phyloP scores from a whole-genome alignment of 208 protist genomes.

The Strigomonas culicis region DNA sequence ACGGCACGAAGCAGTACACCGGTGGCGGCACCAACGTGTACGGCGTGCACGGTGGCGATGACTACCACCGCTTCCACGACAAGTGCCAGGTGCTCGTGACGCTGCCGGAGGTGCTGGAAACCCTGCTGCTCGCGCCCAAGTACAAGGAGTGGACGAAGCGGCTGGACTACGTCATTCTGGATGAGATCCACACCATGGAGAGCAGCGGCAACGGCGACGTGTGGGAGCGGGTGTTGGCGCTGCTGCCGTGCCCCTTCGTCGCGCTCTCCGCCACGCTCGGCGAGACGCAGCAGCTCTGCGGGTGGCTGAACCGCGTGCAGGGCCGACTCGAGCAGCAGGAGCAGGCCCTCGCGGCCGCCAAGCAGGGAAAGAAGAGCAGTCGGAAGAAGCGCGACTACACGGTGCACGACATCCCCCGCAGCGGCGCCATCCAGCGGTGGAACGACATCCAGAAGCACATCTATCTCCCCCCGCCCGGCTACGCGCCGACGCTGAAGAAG shows the following conservation, averaged over 20 bases:
- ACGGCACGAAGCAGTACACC: slow-evolving; percentile 87
- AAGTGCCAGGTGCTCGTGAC: slow-evolving; percentile 94
- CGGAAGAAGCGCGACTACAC: slow-evolving; percentile 52
- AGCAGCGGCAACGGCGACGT: slow-evolving; percentile 84
- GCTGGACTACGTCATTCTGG: slow-evolving; percentile 94
- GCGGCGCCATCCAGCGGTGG: slow-evolving; percentile 81
- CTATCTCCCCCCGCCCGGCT: slow-evolving; percentile 65
- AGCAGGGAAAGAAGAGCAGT: slow-evolving; percentile 15
- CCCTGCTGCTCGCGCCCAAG: slow-evolving; percentile 86
- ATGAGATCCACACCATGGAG: slow-evolving; percentile 95
- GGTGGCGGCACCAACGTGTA: slow-evolving; percentile 68
- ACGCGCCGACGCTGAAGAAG: slow-evolving; percentile 55
- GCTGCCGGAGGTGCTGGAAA: slow-evolving; percentile 91
- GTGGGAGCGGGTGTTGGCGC: slow-evolving; percentile 93
- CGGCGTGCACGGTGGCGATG: slow-evolving; percentile 80
- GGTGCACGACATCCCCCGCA: slow-evolving; percentile 72
- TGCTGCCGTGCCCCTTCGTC: slow-evolving; percentile 91
- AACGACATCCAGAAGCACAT: slow-evolving; percentile 92
- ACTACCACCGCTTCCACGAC: slow-evolving; percentile 85
- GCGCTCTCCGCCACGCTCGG: slow-evolving; percentile 95
- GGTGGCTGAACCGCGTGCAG: slow-evolving; percentile 91
- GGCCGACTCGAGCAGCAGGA: slow-evolving; percentile 37
- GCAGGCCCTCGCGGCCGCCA: slow-evolving; percentile 17
- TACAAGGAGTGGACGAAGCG: slow-evolving; percentile 81
- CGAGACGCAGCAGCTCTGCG: slow-evolving; percentile 87